These are phyloP conservation scores for Nemania sp. DNA, from an alignment of 2,329 filamentous ascomycete species.

Conservation along the genomic window DNA sequence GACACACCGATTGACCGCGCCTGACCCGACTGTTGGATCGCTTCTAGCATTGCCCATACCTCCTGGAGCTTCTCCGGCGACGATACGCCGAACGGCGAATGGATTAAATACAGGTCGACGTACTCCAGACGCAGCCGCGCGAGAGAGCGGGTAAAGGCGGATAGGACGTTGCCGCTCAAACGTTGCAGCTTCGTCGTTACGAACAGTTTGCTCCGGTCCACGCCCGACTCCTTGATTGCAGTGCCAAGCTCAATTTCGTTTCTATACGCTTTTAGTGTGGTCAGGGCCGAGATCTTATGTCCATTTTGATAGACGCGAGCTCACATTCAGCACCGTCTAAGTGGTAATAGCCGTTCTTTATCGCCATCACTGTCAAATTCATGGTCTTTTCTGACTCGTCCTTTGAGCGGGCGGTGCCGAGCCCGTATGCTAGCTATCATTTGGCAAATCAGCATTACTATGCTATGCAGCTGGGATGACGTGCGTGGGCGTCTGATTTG, in stretches of 20 bases:
- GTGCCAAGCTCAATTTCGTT: conserved; percentile 72
- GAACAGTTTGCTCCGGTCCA: conserved; percentile 70
- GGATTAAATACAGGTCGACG: conserved; percentile 71
- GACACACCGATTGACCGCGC: conserved; percentile 75
- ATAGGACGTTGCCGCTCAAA: conserved; percentile 45
- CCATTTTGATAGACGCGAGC: conserved; percentile 14
- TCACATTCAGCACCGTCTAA: conserved; percentile 74
- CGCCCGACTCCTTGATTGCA: conserved; percentile 67
- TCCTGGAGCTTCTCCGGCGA: conserved; percentile 57
- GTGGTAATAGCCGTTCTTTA: conserved; percentile 71
- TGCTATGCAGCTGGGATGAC: too few species aligned
- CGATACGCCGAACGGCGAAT: conserved; percentile 58
- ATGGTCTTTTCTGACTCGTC: conserved; percentile 60
- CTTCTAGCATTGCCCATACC: conserved; percentile 64
- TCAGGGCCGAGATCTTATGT: conserved; percentile 12
- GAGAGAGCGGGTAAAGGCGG: conserved; percentile 62
- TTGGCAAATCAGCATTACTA: too few species aligned
- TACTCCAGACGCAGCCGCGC: conserved; percentile 69
- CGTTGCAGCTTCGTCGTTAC: conserved; percentile 63
- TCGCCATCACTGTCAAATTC: conserved; percentile 60
- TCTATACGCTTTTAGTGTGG: conserved; percentile 52
- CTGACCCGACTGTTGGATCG: conserved; percentile 67
- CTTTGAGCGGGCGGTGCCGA: conserved; percentile 69
- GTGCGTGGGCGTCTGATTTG: neutral
- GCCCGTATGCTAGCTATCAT: conserved; percentile 69